Conservation (phyloP, 192 early-diverging fungal species). For the Piromyces sp. region DNA sequence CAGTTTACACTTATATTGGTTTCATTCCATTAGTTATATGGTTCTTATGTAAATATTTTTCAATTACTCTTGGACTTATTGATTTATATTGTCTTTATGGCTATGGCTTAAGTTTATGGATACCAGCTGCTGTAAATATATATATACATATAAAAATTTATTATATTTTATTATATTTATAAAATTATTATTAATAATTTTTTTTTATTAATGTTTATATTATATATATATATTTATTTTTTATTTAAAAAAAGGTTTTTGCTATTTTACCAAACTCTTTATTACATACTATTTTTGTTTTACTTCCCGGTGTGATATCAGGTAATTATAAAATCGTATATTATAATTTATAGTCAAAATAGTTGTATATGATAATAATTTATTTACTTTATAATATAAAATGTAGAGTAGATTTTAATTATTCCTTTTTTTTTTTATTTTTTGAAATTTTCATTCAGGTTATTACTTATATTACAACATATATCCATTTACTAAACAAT, state of each 20-base stretch:
- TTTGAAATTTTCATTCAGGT: neutral
- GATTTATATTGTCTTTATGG: conserved; percentile 78
- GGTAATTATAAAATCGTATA: neutral
- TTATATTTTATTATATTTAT: too few species aligned
- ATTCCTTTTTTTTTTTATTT: too few species aligned
- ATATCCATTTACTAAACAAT: neutral
- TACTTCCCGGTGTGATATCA: neutral
- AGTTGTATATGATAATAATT: too few species aligned
- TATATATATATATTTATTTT: neutral
- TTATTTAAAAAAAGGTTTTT: neutral
- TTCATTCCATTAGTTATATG: conserved; percentile 57
- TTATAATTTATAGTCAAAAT: too few species aligned
- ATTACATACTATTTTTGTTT: neutral
- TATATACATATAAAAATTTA: too few species aligned
- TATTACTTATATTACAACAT: neutral
- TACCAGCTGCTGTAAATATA: conserved; percentile 63
- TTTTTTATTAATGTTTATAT: neutral
- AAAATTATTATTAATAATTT: neutral
- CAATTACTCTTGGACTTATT: conserved; percentile 34
- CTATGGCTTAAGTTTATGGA: conserved; percentile 82
- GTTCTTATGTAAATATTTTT: conserved; percentile 63
- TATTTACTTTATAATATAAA: too few species aligned
- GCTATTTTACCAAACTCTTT: neutral
- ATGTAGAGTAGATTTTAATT: too few species aligned
- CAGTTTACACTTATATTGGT: conserved; percentile 68